Percentiles rank a stretch among this genome's conserved stretches.
phyloP scores from a whole-genome alignment of 2,329 filamentous ascomycete species.

The Colletotrichum brevisporum region DNA sequence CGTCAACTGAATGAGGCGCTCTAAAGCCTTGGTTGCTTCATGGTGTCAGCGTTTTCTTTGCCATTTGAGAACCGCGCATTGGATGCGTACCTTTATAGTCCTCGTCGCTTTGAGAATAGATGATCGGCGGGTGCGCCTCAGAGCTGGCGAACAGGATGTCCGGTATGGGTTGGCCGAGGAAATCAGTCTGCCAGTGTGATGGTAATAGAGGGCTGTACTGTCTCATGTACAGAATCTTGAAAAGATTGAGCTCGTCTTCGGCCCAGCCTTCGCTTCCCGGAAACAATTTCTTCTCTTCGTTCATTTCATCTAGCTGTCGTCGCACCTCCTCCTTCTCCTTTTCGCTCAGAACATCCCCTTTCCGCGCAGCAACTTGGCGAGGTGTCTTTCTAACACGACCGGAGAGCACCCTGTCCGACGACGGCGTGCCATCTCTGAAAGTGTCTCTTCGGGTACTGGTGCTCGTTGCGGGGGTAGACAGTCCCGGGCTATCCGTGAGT shows the following conservation, averaged over 20 bases:
- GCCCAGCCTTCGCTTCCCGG: constrained; percentile 65
- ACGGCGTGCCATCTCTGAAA: constrained; percentile 30
- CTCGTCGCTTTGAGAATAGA: constrained; percentile 53
- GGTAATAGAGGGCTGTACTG: constrained; percentile 58
- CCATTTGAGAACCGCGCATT: background rate
- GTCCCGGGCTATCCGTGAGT: constrained; percentile 16
- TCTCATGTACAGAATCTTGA: constrained; percentile 58
- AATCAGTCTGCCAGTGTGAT: constrained; percentile 56
- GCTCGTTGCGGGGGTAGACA: constrained; percentile 32
- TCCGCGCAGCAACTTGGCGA: constrained; percentile 20
- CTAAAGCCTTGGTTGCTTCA: constrained; percentile 56
- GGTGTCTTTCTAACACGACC: constrained; percentile 35
- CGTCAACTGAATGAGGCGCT: constrained; percentile 57
- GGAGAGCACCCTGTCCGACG: constrained; percentile 29
- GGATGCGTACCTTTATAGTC: constrained; percentile 53
- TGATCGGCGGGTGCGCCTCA: constrained; percentile 50
- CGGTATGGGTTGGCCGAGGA: constrained; percentile 56
- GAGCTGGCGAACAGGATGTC: constrained; percentile 53
- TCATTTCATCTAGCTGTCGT: constrained; percentile 49
- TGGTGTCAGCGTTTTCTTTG: constrained; percentile 36
- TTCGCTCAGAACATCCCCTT: constrained; percentile 33
- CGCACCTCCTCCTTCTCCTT: constrained; percentile 34
- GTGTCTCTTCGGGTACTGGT: constrained; percentile 8
- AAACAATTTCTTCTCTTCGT: constrained; percentile 58
- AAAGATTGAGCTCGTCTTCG: constrained; percentile 61